These are phyloP conservation scores for Fusarium penzigii DNA, from an alignment of 2,329 filamentous ascomycete species.

Conservation along the genomic window DNA sequence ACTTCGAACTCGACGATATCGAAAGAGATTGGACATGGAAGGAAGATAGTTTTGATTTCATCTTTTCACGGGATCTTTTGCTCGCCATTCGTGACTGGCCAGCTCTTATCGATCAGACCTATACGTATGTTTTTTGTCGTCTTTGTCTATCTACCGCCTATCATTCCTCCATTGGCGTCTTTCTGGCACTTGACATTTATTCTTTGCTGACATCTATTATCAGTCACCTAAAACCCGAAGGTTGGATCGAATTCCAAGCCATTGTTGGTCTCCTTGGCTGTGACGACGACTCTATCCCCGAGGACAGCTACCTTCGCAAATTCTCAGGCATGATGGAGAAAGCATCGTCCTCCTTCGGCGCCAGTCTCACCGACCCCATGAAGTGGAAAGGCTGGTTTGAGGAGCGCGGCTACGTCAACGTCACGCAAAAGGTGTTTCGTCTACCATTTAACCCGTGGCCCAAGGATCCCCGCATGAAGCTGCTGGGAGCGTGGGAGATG, in stretches of 20 bases:
- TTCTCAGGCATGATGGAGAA: conserved; percentile 31
- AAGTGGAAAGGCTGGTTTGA: conserved; percentile 38
- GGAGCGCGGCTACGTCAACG: conserved; percentile 53
- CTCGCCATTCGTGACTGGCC: conserved; percentile 34
- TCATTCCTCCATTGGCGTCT: no score
- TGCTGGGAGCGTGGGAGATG: conserved; percentile 41
- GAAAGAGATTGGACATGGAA: conserved; percentile 41
- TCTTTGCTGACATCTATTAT: not conserved
- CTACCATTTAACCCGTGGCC: conserved; percentile 52
- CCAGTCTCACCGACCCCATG: conserved; percentile 29
- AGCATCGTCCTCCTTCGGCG: conserved; percentile 29
- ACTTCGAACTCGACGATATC: conserved; percentile 40
- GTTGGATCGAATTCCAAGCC: conserved; percentile 25
- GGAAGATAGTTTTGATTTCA: conserved; percentile 35
- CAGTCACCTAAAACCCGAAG: conserved; percentile 15
- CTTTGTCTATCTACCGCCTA: no score
- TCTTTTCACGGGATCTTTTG: conserved; percentile 34
- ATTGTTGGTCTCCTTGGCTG: conserved; percentile 24
- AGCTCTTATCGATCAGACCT: conserved; percentile 35
- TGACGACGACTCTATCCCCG: conserved; percentile 23
- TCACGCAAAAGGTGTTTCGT: conserved; percentile 47
- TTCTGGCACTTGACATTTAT: not conserved
- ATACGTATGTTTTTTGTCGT: conserved; percentile 25
- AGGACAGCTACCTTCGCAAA: conserved; percentile 23
- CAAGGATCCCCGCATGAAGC: conserved; percentile 50